phyloP scores from a whole-genome alignment of 2,329 filamentous ascomycete species.

The Fusarium odoratissimum region DNA sequence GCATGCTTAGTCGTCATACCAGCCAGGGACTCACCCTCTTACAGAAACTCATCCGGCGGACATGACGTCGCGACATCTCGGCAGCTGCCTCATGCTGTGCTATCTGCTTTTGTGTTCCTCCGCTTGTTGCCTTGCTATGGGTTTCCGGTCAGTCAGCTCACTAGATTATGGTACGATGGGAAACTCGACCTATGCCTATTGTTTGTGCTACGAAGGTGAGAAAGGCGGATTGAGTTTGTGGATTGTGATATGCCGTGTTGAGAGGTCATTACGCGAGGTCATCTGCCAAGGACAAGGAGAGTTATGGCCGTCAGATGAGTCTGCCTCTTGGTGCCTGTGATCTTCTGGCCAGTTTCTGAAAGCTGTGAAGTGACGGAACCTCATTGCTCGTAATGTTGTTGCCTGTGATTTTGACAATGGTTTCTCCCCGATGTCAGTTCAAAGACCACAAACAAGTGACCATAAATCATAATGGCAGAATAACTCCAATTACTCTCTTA shows the following conservation, averaged over 20 bases:
- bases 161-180: neutral
- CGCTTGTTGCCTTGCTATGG: conserved; percentile 12
- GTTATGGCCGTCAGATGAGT: neutral
- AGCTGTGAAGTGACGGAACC: neutral
- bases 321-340: neutral
- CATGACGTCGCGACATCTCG: conserved; percentile 4
- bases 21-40: conserved; percentile 7
- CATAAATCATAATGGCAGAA: too few species aligned
- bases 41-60: conserved; percentile 1
- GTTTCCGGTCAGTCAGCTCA: conserved; percentile 6
- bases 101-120: neutral
- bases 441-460: too few species aligned
- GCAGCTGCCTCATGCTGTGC: conserved; percentile 16
- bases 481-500: neutral
- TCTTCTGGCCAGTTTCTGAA: neutral
- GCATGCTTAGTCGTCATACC: neutral
- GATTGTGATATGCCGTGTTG: conserved; percentile 1
- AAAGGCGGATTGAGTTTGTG: neutral
- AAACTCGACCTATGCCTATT: conserved; percentile 12
- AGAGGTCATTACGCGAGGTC: conserved; percentile 9
- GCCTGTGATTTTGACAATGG: neutral
- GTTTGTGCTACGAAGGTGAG: neutral
- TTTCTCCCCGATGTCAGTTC: too few species aligned
- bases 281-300: neutral
- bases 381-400: neutral